A percentile compares a stretch with the other conserved stretches of the same genome.
Evolutionary conservation across 805 yeast species (phyloP).

Genomic region (Clavispora fructus): DNA sequence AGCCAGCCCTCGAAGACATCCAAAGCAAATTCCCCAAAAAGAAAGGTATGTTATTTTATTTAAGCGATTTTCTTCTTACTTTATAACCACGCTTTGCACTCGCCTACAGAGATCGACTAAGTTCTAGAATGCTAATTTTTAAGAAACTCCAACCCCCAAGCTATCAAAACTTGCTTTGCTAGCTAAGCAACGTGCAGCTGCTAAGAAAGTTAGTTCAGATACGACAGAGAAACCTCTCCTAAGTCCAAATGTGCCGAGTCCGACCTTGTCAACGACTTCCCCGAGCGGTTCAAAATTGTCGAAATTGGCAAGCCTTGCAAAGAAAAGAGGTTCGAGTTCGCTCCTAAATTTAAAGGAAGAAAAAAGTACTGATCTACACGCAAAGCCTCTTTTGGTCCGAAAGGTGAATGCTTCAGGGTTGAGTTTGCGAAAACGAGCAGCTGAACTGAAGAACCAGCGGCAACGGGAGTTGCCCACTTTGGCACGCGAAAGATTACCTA

Average conservation of each 20-base stretch:
- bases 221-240: background rate
- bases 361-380: background rate
- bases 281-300: constrained; percentile 5
- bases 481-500: background rate
- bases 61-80: background rate
- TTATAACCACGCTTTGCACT: background rate
- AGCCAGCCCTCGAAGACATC: constrained; percentile 45
- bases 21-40: constrained; percentile 26
- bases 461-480: background rate
- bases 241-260: background rate
- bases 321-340: background rate
- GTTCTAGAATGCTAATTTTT: constrained; percentile 15
- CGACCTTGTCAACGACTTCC: background rate
- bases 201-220: background rate
- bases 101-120: constrained; percentile 3
- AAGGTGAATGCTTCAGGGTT: background rate
- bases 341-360: background rate
- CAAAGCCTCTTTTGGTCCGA: background rate
- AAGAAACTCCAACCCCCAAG: constrained; percentile 12
- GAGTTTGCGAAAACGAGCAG: background rate
- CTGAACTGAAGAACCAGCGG: background rate
- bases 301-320: constrained; percentile 4
- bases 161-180: constrained; percentile 14
- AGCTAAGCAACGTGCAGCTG: constrained; percentile 9
- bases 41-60: constrained; percentile 40